phyloP scores from a whole-genome alignment of 1,284 basidiomycete genomes.

The Cryptococcus wingfieldii region DNA sequence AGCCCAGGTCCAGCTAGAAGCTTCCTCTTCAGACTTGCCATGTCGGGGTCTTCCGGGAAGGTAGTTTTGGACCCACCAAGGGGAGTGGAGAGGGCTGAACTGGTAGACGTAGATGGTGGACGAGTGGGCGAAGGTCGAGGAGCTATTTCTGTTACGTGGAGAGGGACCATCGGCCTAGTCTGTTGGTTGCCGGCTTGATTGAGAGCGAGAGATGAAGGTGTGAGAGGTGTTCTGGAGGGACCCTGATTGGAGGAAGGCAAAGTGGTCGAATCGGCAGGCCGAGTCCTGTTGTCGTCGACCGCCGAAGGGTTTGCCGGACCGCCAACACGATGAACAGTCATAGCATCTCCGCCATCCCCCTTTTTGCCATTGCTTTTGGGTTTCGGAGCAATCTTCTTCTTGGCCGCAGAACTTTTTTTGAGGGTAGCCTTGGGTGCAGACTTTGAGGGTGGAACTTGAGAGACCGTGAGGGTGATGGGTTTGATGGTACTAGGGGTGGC shows the following conservation, averaged over 20 bases:
- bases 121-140: no score
- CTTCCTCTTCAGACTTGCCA: not conserved
- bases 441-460: not conserved
- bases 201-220: not conserved
- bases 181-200: not conserved
- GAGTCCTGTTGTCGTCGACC: no score
- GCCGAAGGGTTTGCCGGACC: no score
- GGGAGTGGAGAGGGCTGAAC: no score
- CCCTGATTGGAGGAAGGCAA: not conserved
- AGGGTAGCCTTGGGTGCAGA: not conserved
- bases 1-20: not conserved
- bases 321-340: no score
- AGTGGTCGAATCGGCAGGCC: no score
- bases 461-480: not conserved
- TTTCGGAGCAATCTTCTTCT: not conserved
- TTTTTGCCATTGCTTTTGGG: not conserved
- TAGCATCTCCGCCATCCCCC: not conserved
- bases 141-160: no score
- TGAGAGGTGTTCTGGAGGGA: not conserved
- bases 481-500: not conserved
- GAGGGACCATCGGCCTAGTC: not conserved
- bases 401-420: not conserved
- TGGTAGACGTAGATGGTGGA: no score
- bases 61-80: not conserved
- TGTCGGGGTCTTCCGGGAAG: not conserved